Evolutionary conservation across 805 yeast genomes (phyloP).

Genomic region (Debaryomyces maramus): DNA sequence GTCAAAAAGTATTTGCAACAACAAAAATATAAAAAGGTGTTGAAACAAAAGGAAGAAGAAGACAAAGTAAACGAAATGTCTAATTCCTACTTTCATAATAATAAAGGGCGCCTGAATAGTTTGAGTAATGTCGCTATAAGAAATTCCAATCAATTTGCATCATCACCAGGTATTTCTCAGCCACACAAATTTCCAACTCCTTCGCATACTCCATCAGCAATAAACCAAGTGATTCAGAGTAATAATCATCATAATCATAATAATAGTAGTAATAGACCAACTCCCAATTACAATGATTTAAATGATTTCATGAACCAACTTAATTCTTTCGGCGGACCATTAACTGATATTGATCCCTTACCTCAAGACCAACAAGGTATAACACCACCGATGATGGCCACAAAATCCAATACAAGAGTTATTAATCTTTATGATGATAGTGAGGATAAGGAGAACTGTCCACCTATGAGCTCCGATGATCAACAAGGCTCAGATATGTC

Average conservation of each 20-base stretch:
- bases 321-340: slow-evolving; percentile 44
- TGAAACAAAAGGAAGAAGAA: slow-evolving; percentile 28
- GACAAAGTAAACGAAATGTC: slow-evolving; percentile 2
- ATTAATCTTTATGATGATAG: slow-evolving; percentile 48
- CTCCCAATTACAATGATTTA: slow-evolving; percentile 35
- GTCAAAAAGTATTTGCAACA: slow-evolving; percentile 47
- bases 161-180: slow-evolving; percentile 27
- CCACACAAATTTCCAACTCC: slow-evolving; percentile 39
- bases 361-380: slow-evolving; percentile 35
- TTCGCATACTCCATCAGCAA: slow-evolving; percentile 38
- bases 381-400: slow-evolving; percentile 54
- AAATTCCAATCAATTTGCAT: slow-evolving; percentile 19
- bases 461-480: slow-evolving; percentile 18
- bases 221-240: slow-evolving; percentile 38
- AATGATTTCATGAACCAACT: slow-evolving; percentile 43
- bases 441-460: slow-evolving; percentile 32
- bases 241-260: slow-evolving; percentile 8
- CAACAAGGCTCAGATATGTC: slow-evolving; percentile 8
- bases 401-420: slow-evolving; percentile 53
- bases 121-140: slow-evolving; percentile 7
- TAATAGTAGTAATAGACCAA: slow-evolving; percentile 8
- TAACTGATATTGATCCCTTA: slow-evolving; percentile 46
- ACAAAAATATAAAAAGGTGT: slow-evolving; percentile 40
- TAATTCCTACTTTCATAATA: slow-evolving; percentile 3
- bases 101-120: slow-evolving; percentile 11